These are phyloP conservation scores for Pascua guehoae DNA, from an alignment of 1,284 basidiomycete genomes.

Conservation along the genomic window DNA sequence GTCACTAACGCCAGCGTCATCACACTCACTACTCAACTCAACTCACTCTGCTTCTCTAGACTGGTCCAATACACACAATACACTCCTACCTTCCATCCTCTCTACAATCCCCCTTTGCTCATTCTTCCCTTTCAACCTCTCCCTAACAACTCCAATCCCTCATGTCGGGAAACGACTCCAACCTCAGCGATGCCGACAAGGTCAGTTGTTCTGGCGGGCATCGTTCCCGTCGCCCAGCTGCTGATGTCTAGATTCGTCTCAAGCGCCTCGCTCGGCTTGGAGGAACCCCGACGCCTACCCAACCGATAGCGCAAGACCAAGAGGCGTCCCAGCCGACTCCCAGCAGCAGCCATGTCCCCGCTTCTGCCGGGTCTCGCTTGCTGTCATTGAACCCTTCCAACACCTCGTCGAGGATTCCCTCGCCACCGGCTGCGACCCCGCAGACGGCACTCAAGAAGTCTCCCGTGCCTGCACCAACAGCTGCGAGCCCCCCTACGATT, in stretches of 20 bases:
- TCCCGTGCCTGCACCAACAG: background rate
- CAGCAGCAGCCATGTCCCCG: conserved; percentile 1
- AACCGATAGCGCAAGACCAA: conserved; percentile 1
- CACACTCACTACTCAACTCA: too few species aligned
- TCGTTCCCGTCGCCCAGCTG: background rate
- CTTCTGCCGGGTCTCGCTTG: conserved; percentile 9
- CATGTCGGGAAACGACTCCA: conserved; percentile 29
- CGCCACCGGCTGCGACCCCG: conserved; percentile 41
- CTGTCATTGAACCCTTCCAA: background rate
- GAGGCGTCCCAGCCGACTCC: conserved; percentile 11
- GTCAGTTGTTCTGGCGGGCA: conserved; percentile 22
- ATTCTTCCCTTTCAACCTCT: too few species aligned
- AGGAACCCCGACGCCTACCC: conserved; percentile 5
- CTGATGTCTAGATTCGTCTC: conserved; percentile 65
- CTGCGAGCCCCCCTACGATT: conserved; percentile 9
- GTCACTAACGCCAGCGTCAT: too few species aligned
- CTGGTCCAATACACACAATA: too few species aligned
- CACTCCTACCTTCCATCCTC: too few species aligned
- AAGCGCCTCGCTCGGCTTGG: conserved; percentile 80
- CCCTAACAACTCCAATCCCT: too few species aligned
- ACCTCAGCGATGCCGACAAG: conserved; percentile 44
- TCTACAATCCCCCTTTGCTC: too few species aligned
- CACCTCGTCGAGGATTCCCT: conserved; percentile 2
- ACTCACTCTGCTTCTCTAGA: too few species aligned
- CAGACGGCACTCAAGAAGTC: conserved; percentile 17